Conservation (phyloP, 257 asterid genomes). For the Solanum peruvianum region DNA sequence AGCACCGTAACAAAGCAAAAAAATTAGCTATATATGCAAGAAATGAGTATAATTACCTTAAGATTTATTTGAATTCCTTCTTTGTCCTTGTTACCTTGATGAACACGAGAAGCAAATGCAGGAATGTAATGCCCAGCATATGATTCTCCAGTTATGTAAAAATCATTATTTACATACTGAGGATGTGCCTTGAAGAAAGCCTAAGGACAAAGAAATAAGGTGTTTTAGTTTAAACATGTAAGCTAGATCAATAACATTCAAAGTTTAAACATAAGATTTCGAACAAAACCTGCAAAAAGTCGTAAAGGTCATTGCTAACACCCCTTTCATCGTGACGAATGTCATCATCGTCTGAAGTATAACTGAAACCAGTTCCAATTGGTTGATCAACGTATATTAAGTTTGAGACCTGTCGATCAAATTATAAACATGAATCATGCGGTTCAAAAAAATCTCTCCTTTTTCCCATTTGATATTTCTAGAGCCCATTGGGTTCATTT, state of each 20-base stretch:
- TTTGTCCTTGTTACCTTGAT: constrained; percentile 16
- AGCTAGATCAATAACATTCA: neutral
- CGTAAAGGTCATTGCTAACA: constrained; percentile 17
- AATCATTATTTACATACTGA: constrained; percentile 26
- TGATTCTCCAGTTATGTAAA: constrained; percentile 45
- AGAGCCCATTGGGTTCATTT: neutral
- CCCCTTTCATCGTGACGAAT: constrained; percentile 9
- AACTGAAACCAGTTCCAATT: constrained; percentile 37
- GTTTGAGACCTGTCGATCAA: constrained; percentile 18
- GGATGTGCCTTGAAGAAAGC: constrained; percentile 34
- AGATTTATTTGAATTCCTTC: constrained; percentile 11
- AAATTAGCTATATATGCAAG: neutral
- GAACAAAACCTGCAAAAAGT: constrained; percentile 26
- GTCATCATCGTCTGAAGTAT: constrained; percentile 8
- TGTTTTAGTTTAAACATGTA: neutral
- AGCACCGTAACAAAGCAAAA: neutral
- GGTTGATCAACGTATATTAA: constrained; percentile 37
- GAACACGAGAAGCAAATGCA: constrained; percentile 29
- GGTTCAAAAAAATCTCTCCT: neutral
- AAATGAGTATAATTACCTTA: constrained; percentile 1
- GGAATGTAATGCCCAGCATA: constrained; percentile 52
- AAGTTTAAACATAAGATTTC: neutral
- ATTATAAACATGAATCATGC: neutral
- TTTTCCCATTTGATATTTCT: neutral
- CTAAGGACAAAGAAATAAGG: neutral